Conservation (phyloP, 805 yeast genomes). For the Nakazawaea wickerhamii region DNA sequence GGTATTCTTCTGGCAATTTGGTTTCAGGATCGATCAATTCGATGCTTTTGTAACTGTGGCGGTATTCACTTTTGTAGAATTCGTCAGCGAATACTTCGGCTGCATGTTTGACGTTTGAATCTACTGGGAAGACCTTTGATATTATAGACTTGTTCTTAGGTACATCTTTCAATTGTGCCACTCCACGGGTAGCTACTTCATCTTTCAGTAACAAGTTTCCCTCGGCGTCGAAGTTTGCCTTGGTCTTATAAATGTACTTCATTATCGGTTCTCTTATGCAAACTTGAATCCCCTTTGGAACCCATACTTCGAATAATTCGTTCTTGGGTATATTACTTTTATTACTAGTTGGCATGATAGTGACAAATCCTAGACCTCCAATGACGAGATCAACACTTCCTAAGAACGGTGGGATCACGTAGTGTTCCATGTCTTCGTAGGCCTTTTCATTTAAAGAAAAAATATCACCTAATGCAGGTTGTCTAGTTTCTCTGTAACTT, state of each 20-base stretch:
- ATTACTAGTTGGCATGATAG: slow-evolving; percentile 54
- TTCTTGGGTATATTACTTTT: slow-evolving; percentile 14
- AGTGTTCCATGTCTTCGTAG: slow-evolving; percentile 32
- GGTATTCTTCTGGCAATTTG: slow-evolving; percentile 19
- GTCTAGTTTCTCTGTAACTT: slow-evolving; percentile 17
- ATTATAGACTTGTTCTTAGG: slow-evolving; percentile 19
- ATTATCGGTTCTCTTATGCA: slow-evolving; percentile 37
- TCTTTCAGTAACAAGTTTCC: slow-evolving; percentile 17
- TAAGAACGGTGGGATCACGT: slow-evolving; percentile 62
- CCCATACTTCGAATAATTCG: slow-evolving; percentile 41
- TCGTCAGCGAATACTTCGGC: slow-evolving; percentile 16
- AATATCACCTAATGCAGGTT: slow-evolving; percentile 20
- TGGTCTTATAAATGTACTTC: slow-evolving; percentile 22
- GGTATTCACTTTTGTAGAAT: slow-evolving; percentile 13
- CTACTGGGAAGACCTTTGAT: slow-evolving; percentile 19
- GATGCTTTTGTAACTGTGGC: slow-evolving; percentile 1
- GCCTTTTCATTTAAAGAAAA: slow-evolving; percentile 22
- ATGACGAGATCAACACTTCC: slow-evolving; percentile 64
- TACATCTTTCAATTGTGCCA: slow-evolving; percentile 11
- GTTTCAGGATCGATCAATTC: slow-evolving; percentile 8
- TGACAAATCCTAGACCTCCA: slow-evolving; percentile 58
- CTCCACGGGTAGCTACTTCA: slow-evolving; percentile 15
- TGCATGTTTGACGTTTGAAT: slow-evolving; percentile 9
- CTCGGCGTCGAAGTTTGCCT: slow-evolving; percentile 14
- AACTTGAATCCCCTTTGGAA: slow-evolving; percentile 51